Conservation (phyloP, 2,329 filamentous ascomycete species). For the Alternaria sp. region DNA sequence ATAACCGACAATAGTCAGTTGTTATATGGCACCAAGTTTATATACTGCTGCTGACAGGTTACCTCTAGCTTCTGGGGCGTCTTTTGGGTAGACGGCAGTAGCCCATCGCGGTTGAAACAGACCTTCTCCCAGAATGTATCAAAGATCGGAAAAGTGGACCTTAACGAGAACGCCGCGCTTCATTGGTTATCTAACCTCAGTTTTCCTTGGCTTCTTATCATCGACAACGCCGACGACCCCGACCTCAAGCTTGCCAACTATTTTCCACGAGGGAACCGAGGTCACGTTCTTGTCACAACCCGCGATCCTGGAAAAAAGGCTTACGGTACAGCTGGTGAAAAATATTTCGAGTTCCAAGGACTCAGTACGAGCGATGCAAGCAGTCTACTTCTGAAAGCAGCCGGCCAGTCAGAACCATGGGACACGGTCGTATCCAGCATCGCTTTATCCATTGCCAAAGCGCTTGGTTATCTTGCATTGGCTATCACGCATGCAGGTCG, state of each 20-base stretch:
- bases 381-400: slow-evolving; percentile 33
- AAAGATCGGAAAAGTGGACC: slow-evolving; percentile 35
- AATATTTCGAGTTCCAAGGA: slow-evolving; percentile 29
- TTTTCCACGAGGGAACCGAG: slow-evolving; percentile 36
- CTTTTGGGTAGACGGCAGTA: slow-evolving; percentile 50
- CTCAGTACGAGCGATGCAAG: slow-evolving; percentile 29
- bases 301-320: slow-evolving; percentile 28
- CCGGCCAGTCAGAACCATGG: slow-evolving; percentile 10
- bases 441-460: neutral
- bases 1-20: slow-evolving; percentile 46
- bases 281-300: slow-evolving; percentile 41
- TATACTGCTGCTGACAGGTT: slow-evolving; percentile 15
- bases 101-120: slow-evolving; percentile 31
- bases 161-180: slow-evolving; percentile 38
- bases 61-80: slow-evolving; percentile 45
- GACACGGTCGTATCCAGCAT: neutral
- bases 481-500: slow-evolving; percentile 36
- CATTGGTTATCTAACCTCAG: slow-evolving; percentile 28
- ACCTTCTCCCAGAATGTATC: slow-evolving; percentile 35
- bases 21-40: neutral
- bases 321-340: slow-evolving; percentile 31
- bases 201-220: slow-evolving; percentile 37
- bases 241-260: slow-evolving; percentile 24
- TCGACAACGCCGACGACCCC: slow-evolving; percentile 43
- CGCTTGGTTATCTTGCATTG: slow-evolving; percentile 34